Conservation (phyloP, 2,329 filamentous ascomycete species). For the Plectosphaerella plurivora region DNA sequence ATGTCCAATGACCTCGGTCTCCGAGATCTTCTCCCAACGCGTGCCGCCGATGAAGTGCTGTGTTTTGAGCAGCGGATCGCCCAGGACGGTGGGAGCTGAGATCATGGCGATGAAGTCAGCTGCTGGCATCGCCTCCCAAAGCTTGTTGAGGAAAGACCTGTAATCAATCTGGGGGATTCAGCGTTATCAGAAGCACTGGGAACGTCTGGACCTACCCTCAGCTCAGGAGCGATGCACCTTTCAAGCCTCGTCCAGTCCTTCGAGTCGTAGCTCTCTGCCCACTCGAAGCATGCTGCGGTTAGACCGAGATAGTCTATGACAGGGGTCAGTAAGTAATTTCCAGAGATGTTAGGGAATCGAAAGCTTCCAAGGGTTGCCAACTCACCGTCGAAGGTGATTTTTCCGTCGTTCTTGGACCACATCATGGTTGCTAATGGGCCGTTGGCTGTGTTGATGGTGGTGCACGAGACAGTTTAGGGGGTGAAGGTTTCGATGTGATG, state of each 20-base stretch:
- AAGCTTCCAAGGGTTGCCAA: background rate
- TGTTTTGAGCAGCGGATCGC: constrained; percentile 57
- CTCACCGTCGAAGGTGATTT: too few species aligned
- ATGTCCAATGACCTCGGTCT: constrained; percentile 54
- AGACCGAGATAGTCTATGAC: constrained; percentile 43
- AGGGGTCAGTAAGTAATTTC: too few species aligned
- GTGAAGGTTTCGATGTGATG: too few species aligned
- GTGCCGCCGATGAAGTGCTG: constrained; percentile 61
- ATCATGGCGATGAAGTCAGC: constrained; percentile 59
- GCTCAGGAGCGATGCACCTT: constrained; percentile 45
- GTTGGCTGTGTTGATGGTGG: too few species aligned
- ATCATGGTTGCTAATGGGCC: too few species aligned
- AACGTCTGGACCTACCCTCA: constrained; percentile 49
- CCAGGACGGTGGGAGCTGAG: constrained; percentile 51
- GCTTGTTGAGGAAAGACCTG: constrained; percentile 55
- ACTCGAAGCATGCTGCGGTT: constrained; percentile 49
- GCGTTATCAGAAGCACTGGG: constrained; percentile 44
- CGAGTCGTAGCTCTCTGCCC: constrained; percentile 62
- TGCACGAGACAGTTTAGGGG: too few species aligned
- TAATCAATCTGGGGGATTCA: constrained; percentile 60
- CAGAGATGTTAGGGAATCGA: too few species aligned
- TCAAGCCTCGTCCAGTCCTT: constrained; percentile 58
- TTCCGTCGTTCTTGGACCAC: too few species aligned
- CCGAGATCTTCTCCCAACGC: constrained; percentile 53
- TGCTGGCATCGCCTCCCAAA: constrained; percentile 58